These are phyloP conservation scores for Acidiella bohemica DNA, from an alignment of 495 filamentous ascomycete species.

Conservation along the genomic window DNA sequence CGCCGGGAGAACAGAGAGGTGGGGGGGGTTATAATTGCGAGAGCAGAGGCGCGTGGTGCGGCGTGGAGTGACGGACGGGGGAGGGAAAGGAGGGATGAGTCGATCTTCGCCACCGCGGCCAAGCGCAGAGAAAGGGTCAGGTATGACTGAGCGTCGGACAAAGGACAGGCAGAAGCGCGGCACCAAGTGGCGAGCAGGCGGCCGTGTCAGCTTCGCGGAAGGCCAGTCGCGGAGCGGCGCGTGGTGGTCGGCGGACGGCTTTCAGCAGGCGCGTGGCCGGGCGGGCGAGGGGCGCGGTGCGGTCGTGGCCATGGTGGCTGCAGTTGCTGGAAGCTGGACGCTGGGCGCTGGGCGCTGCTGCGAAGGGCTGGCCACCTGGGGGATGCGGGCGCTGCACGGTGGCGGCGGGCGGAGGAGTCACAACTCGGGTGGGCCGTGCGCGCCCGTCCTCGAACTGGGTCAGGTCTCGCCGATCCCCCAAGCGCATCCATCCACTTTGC, in stretches of 20 bases:
- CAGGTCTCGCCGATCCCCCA: too few species aligned
- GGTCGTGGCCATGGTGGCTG: not conserved
- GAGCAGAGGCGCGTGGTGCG: too few species aligned
- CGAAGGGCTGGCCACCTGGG: too few species aligned
- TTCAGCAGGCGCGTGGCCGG: not conserved
- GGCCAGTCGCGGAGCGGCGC: not conserved
- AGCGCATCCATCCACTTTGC: too few species aligned
- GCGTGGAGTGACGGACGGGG: too few species aligned
- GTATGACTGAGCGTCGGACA: not conserved
- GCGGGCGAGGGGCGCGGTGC: not conserved
- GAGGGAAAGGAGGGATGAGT: slow-evolving; percentile 2
- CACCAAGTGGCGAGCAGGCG: not conserved
- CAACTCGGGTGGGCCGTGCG: too few species aligned
- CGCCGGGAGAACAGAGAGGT: slow-evolving; percentile 1
- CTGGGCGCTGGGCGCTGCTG: too few species aligned
- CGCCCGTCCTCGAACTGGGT: too few species aligned
- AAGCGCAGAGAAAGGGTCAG: not conserved
- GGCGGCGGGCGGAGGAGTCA: too few species aligned
- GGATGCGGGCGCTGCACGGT: too few species aligned
- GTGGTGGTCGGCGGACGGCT: not conserved
- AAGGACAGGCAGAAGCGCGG: slow-evolving; percentile 4
- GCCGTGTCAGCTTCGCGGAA: not conserved
- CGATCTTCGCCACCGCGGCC: not conserved
- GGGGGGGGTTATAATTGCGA: not conserved
- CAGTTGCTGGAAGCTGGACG: not conserved